Percentiles rank a stretch among this genome's conserved stretches.
Conservation (phyloP, 345 rosid species). For the Dovyalis caffra region DNA sequence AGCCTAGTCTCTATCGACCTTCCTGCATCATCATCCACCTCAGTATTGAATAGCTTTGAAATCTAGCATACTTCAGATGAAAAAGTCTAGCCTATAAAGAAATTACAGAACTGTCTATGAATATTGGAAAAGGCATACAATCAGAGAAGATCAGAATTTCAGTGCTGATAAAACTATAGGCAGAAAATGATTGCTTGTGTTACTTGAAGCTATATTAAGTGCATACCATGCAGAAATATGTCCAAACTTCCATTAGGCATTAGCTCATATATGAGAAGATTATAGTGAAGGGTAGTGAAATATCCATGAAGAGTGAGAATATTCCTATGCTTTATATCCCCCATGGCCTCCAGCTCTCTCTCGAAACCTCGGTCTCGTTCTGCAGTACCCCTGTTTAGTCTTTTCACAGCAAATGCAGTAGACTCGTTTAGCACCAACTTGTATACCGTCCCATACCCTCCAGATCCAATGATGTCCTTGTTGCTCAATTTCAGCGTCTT, state of each 20-base stretch:
- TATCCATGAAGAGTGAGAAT: conserved; percentile 82
- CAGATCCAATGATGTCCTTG: conserved; percentile 79
- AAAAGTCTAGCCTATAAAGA: background rate
- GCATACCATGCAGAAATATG: conserved; percentile 53
- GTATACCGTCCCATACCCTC: conserved; percentile 81
- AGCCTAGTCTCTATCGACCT: conserved; percentile 29
- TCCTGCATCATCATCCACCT: conserved; percentile 37
- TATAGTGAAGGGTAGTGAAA: conserved; percentile 53
- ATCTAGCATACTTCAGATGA: background rate
- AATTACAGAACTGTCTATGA: background rate
- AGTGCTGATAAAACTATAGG: background rate
- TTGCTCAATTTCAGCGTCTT: conserved; percentile 57
- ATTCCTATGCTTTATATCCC: conserved; percentile 83
- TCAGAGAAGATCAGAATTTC: background rate
- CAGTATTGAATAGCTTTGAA: background rate
- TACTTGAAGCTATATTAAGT: background rate
- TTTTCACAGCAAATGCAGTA: conserved; percentile 70
- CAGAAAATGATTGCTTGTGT: background rate
- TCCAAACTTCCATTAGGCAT: conserved; percentile 89
- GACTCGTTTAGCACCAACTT: conserved; percentile 50
- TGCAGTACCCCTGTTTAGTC: conserved; percentile 60
- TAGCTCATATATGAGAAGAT: conserved; percentile 78
- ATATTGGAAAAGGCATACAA: background rate
- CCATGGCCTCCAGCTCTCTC: conserved; percentile 83
- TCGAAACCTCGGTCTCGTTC: conserved; percentile 72